Evolutionary conservation across 164 flowering plant species (phyloP).

Genomic region (Saururus chinensis): DNA sequence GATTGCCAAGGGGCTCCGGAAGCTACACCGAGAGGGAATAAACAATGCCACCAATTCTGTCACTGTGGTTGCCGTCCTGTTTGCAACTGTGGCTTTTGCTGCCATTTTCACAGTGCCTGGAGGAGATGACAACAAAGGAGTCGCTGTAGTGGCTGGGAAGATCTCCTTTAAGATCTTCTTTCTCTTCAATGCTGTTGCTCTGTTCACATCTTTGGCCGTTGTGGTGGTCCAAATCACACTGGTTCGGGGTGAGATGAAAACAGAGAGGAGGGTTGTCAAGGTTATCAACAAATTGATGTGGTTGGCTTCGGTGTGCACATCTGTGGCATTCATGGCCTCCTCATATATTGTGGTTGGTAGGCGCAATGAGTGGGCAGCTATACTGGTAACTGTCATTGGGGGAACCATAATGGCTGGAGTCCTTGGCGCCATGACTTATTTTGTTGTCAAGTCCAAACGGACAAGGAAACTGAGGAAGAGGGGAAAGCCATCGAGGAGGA

Average conservation of each 20-base stretch:
- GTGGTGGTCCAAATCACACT: constrained; percentile 75
- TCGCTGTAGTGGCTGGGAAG: constrained; percentile 33
- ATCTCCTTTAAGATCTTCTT: constrained; percentile 59
- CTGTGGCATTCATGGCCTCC: constrained; percentile 61
- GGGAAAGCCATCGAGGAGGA: constrained; percentile 38
- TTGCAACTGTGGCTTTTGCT: constrained; percentile 76
- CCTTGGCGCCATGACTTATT: constrained; percentile 61
- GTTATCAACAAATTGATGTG: constrained; percentile 83
- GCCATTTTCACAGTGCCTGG: constrained; percentile 78
- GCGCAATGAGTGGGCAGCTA: constrained; percentile 43
- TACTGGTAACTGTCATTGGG: constrained; percentile 48
- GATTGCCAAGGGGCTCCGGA: constrained; percentile 57
- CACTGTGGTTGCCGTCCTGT: constrained; percentile 71
- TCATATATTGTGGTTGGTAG: constrained; percentile 67
- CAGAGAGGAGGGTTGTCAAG: constrained; percentile 54
- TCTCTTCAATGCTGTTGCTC: constrained; percentile 55
- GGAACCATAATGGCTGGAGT: constrained; percentile 58
- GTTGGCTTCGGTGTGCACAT: constrained; percentile 71
- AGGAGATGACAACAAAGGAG: constrained; percentile 35
- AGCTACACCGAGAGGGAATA: constrained; percentile 66
- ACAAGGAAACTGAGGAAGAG: constrained; percentile 33
- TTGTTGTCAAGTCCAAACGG: constrained; percentile 41
- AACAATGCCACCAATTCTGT: constrained; percentile 79
- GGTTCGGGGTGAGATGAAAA: constrained; percentile 65
- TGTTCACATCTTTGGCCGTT: constrained; percentile 72